Base-by-base conservation (phyloP, 768 basidiomycete species). In the Pisolithus albus region DNA sequence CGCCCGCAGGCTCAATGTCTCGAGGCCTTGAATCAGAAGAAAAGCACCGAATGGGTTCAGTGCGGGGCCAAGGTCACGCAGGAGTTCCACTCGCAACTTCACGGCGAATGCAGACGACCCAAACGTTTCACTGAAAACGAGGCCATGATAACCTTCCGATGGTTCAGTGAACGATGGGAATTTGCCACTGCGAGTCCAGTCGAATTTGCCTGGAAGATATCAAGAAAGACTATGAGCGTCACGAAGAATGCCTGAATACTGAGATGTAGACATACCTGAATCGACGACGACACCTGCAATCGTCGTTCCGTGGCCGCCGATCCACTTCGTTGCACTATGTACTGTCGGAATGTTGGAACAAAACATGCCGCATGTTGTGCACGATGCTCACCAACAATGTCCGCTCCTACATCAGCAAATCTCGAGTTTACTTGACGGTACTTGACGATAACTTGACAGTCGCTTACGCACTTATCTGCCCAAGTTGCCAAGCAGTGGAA, bases 261-360 rank as follows among this genome's bases (percentile, higher is more conserved):
- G 15, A 9, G 15, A 51, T 34, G 11, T 57, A 37, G 57, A 67
- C 62, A 28, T 63, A 71, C 82, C 83, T 13, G 72, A 69, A 55
- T 86, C 84, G 23, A 86, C 56, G 26, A 85, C 66, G 15, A 84
- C 78, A 37, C 84, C 84, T 0, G 72, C 83, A 47, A 86, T 78
- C 7, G 80, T 82, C 8, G 81, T 83, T n/a, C 84, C 83, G 46
- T 82, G 81, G 0, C 81, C 81, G 1, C 81, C 73, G 6, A 85
- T 80, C 84, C 83, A 85, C 59, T 86, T 84, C 0, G 82, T 84
- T 2, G 79, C 79, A 28, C 76, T 78, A 58, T 81, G 75, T 0
- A 79, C 78, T 76, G 19, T 42, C 23, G 21, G 19, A 7, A 46
- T 34, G 47, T 52, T 45, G 47, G 19, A 38, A 19, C 5, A 18